A percentile compares a stretch with the other conserved stretches of the same genome.
These are phyloP conservation scores for Aspergillus thermomutatus DNA, from an alignment of 2,329 filamentous ascomycete species.

Conservation along the genomic window DNA sequence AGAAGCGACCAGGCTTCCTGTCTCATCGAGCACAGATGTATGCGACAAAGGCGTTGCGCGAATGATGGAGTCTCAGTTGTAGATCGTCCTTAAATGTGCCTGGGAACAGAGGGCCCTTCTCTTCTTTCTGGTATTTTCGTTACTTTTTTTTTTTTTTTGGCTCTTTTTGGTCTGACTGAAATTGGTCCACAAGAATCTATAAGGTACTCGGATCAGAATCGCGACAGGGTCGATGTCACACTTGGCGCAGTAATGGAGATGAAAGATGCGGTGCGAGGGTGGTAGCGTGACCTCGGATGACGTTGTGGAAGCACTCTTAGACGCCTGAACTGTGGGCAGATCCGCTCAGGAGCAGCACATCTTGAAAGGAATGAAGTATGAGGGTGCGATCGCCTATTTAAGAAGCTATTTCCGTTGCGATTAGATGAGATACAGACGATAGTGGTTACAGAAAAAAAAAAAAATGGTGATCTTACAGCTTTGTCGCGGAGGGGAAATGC, in stretches of 20 bases:
- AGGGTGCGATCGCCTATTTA: constrained; percentile 7
- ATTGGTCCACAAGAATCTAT: constrained; percentile 13
- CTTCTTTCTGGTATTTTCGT: not conserved
- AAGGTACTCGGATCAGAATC: constrained; percentile 8
- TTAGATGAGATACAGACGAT: constrained; percentile 6
- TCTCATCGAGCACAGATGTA: constrained; percentile 9
- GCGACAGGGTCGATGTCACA: constrained; percentile 8
- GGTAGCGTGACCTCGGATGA: constrained; percentile 34
- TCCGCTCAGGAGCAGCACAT: constrained; percentile 29
- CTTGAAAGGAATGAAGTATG: constrained; percentile 14
- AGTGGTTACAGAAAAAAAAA: constrained; percentile 4
- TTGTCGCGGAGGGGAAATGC: constrained; percentile 3
- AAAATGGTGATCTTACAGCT: not conserved
- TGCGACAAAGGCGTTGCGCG: constrained; percentile 16
- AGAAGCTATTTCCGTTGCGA: constrained; percentile 3
- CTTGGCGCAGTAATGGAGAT: constrained; percentile 18
- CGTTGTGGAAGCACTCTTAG: constrained; percentile 27
- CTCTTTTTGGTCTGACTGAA: constrained; percentile 1
- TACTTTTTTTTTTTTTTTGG: constrained; percentile 6
- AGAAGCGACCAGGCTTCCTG: constrained; percentile 31
- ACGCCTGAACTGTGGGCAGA: constrained; percentile 19
- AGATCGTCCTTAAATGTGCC: constrained; percentile 1
- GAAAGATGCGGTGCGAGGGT: constrained; percentile 7
- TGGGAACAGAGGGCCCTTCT: not conserved
- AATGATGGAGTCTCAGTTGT: constrained; percentile 6